Evolutionary conservation across 805 yeast species (phyloP), one percentile per base, ranked within the genome.

Genomic region (Candida ponderosae): DNA sequence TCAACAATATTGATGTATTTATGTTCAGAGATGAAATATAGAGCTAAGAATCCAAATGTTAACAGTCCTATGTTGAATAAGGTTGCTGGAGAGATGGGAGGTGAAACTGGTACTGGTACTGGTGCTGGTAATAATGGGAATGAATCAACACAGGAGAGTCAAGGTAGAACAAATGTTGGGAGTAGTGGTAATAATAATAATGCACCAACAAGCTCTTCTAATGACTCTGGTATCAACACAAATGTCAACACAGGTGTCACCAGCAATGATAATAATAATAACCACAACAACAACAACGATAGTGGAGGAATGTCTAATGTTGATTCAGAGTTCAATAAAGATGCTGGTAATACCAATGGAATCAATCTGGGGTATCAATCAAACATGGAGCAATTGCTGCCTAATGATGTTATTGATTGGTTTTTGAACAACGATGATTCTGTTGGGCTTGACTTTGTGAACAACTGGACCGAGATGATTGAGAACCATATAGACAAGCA

Each of bases 401-500:
- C 57, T 8, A 56, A 54, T 33, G 61, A 62, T 15, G 62, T 72
- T 13, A 63, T 70, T 32, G 72, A 72, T 42, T 74, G 77, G 75
- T 72, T 74, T 39, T 54, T 68, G 31, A 59, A 60, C 24, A 53
- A 51, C 29, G 69, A 70, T 41, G 70, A 64, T 35, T 64, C 68
- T 32, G 65, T 74, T 18, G 81, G 81, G 14, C 52, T 74, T 34
- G 78, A 73, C 38, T 74, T 74, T 45, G 81, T 80, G 21, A 89
- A 79, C 29, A 86, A 86, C 3, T 82, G 88, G 79, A 81, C 90
- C 0, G 85, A 80, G 52, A 78, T 81, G 74, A 72, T 82, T 31
- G 90, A 81, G 52, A 79, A 76, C 46, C 85, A 79, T 39, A 36
- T 70, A 33, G 55, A 48, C 19, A 53, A 50, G 34, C 28, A 24